Conservation (phyloP, 202 grass and related monocot genomes). For the Sporobolus alterniflorus region DNA sequence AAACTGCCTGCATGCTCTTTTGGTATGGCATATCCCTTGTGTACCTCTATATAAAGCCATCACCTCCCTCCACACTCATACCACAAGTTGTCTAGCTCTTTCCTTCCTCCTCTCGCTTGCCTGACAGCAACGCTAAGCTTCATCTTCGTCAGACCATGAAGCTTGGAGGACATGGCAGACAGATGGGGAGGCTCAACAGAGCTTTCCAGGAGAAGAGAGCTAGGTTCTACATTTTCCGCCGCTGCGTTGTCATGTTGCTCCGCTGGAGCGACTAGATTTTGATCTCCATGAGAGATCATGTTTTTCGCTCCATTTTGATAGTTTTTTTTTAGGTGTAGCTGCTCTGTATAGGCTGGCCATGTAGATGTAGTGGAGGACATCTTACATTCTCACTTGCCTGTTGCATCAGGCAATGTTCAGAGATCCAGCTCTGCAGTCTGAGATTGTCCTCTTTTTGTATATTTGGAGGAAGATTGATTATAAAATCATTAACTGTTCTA, state of each 20-base stretch:
- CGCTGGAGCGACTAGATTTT: conserved; percentile 60
- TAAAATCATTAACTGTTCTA: not conserved
- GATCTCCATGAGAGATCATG: conserved; percentile 15
- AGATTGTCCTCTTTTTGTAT: conserved; percentile 38
- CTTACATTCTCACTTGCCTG: conserved; percentile 35
- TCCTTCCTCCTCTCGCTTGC: conserved; percentile 18
- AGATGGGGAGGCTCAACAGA: conserved; percentile 60
- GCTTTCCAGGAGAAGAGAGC: conserved; percentile 66
- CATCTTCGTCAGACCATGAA: conserved; percentile 45
- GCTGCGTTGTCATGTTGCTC: conserved; percentile 64
- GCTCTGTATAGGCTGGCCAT: conserved; percentile 46
- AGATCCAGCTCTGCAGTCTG: conserved; percentile 31
- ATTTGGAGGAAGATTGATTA: conserved; percentile 21
- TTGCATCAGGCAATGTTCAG: conserved; percentile 25
- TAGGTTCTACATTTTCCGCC: conserved; percentile 67
- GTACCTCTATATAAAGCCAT: conserved; percentile 58
- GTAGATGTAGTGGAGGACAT: conserved; percentile 10
- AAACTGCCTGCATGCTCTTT: conserved; percentile 58
- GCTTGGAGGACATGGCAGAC: conserved; percentile 50
- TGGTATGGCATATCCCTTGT: conserved; percentile 45
- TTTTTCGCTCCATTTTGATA: conserved; percentile 17
- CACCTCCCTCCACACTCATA: conserved; percentile 25
- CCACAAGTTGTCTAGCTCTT: not conserved
- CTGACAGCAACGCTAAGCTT: conserved; percentile 16
- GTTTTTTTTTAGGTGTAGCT: conserved; percentile 34